A percentile compares a stretch with the other conserved stretches of the same genome.
Evolutionary conservation across 169 alveolate genomes (phyloP).

Genomic region (Besnoitia besnoiti): DNA sequence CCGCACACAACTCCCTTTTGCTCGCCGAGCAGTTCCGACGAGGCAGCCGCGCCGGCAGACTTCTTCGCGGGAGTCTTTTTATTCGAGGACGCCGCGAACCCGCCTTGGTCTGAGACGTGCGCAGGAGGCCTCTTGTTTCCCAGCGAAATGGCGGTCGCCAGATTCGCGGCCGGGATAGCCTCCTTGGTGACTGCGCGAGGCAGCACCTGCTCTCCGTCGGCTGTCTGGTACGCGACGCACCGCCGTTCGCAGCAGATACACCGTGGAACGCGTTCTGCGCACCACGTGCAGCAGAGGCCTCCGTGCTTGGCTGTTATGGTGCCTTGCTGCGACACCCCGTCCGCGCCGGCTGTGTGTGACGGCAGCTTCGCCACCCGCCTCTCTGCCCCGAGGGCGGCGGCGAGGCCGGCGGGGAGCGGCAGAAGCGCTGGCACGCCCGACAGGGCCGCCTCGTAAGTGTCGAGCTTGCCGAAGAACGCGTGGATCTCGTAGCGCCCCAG

Average conservation of each 20-base stretch:
- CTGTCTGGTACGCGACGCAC: background rate
- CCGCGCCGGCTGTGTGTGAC: too few species aligned
- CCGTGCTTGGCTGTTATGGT: background rate
- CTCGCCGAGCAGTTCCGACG: background rate
- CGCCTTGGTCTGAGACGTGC: background rate
- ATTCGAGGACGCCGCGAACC: background rate
- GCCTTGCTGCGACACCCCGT: too few species aligned
- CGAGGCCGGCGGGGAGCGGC: conserved; percentile 4
- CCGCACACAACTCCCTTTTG: conserved; percentile 20
- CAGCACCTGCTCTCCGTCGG: background rate
- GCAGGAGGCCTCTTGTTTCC: background rate
- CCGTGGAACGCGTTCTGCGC: conserved; percentile 24
- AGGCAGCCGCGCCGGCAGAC: background rate
- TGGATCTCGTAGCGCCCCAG: conserved; percentile 10
- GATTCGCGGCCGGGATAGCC: background rate
- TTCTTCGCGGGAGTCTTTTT: background rate
- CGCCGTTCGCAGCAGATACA: conserved; percentile 31
- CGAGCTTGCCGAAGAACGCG: background rate
- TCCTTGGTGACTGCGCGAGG: background rate
- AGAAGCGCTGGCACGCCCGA: background rate
- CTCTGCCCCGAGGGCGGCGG: background rate
- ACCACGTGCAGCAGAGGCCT: conserved; percentile 27
- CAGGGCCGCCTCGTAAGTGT: background rate
- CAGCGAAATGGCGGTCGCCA: conserved; percentile 19
- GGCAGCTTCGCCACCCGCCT: too few species aligned